A percentile compares a stretch with the other conserved stretches of the same genome.
Conservation (phyloP, 2,329 filamentous ascomycete species). For the Talaromyces sp. region DNA sequence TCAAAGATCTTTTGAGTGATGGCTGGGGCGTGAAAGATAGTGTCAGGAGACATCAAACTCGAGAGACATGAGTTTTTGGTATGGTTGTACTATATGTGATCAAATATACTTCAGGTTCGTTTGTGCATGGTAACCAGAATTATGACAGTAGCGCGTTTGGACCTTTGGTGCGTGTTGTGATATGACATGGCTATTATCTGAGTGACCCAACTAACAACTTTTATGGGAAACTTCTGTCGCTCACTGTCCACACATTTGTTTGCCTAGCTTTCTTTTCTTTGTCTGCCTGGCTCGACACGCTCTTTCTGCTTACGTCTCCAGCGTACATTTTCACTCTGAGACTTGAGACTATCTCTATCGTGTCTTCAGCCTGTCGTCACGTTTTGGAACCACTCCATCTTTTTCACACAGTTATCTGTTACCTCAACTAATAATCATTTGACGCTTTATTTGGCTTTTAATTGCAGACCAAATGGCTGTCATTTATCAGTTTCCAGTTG, state of each 20-base stretch:
- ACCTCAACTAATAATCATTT: not conserved
- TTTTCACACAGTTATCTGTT: not conserved
- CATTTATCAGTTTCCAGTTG: slow-evolving; percentile 11
- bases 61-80: slow-evolving; percentile 17
- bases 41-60: slow-evolving; percentile 25
- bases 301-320: not conserved
- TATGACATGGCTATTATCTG: not conserved
- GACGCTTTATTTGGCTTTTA: not conserved
- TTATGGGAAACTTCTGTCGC: not conserved
- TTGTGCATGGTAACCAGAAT: not conserved
- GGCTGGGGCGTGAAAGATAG: slow-evolving; percentile 67
- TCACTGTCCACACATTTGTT: not conserved
- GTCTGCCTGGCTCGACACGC: not conserved
- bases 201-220: not conserved
- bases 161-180: not conserved
- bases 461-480: slow-evolving; percentile 6
- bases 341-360: not conserved
- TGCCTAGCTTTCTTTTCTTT: not conserved
- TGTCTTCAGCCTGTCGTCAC: not conserved
- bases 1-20: slow-evolving; percentile 64
- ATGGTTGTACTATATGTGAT: not conserved
- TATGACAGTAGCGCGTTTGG: not conserved
- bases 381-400: not conserved
- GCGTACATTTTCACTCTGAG: not conserved
- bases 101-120: not conserved